Evolutionary conservation across 2,329 filamentous ascomycete genomes (phyloP).

Genomic region (Tolypocladium paradoxum): DNA sequence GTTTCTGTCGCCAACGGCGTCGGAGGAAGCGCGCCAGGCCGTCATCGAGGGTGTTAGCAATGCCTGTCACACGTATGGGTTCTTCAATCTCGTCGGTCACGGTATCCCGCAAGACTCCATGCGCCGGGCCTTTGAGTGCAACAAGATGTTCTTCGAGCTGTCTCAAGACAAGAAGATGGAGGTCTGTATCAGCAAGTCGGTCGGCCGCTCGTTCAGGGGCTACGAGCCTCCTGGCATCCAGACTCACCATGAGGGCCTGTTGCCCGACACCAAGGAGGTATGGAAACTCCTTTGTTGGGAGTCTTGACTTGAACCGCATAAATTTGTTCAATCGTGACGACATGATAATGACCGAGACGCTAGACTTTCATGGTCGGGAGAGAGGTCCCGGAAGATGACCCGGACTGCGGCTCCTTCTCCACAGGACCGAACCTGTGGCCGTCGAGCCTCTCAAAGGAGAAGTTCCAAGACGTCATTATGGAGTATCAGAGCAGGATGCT

Average conservation of each 20-base stretch:
- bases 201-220: slow-evolving; percentile 17
- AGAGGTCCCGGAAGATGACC: neutral
- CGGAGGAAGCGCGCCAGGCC: slow-evolving; percentile 8
- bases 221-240: slow-evolving; percentile 18
- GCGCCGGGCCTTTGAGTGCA: slow-evolving; percentile 9
- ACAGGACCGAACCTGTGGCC: slow-evolving; percentile 2
- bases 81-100: slow-evolving; percentile 19
- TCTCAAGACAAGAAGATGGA: slow-evolving; percentile 14
- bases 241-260: slow-evolving; percentile 15
- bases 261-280: slow-evolving; percentile 12
- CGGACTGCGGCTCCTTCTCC: slow-evolving; percentile 1
- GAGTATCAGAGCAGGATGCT: neutral
- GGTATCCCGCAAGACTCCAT: slow-evolving; percentile 12
- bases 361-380: slow-evolving; percentile 3
- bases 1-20: slow-evolving; percentile 9
- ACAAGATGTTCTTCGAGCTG: slow-evolving; percentile 14
- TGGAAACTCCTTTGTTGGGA: neutral
- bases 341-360: neutral
- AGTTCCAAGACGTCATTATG: neutral
- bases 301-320: too few species aligned
- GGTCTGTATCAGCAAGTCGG: slow-evolving; percentile 13
- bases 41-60: slow-evolving; percentile 15
- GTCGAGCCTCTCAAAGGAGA: neutral
- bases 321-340: too few species aligned
- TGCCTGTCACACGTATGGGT: slow-evolving; percentile 17